Conservation (phyloP, 2,329 filamentous ascomycete genomes). For the Metarhizium robertsii region DNA sequence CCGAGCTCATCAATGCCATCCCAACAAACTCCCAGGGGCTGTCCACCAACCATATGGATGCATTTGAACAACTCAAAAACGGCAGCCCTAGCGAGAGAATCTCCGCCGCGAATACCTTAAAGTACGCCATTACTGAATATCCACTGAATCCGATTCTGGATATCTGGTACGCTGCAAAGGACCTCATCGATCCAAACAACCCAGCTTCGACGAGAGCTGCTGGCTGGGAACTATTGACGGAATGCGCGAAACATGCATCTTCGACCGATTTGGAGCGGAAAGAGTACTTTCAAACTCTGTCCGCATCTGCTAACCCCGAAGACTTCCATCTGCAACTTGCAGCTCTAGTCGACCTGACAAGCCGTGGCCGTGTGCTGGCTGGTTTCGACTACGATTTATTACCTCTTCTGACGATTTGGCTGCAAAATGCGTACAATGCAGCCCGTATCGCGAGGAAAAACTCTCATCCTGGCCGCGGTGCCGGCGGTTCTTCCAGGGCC, state of each 20-base stretch:
- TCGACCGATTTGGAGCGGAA: slow-evolving; percentile 58
- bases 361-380: slow-evolving; percentile 50
- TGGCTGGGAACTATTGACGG: slow-evolving; percentile 57
- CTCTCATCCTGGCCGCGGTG: slow-evolving; percentile 25
- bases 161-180: slow-evolving; percentile 58
- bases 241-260: slow-evolving; percentile 53
- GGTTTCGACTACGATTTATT: slow-evolving; percentile 61
- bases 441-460: slow-evolving; percentile 42
- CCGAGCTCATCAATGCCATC: slow-evolving; percentile 36
- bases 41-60: slow-evolving; percentile 42
- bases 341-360: slow-evolving; percentile 52
- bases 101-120: slow-evolving; percentile 47
- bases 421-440: slow-evolving; percentile 44
- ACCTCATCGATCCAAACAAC: slow-evolving; percentile 51
- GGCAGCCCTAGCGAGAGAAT: slow-evolving; percentile 44
- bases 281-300: slow-evolving; percentile 56
- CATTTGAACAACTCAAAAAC: slow-evolving; percentile 44
- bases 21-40: slow-evolving; percentile 32
- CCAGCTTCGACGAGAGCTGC: slow-evolving; percentile 42
- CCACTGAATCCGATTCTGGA: slow-evolving; percentile 49
- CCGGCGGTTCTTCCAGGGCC: slow-evolving; percentile 26
- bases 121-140: slow-evolving; percentile 47
- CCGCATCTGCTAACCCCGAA: slow-evolving; percentile 44
- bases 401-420: slow-evolving; percentile 52
- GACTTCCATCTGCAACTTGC: slow-evolving; percentile 60